Base-by-base conservation (phyloP, 169 alveolate genomes). In the Theileria orientalis region DNA sequence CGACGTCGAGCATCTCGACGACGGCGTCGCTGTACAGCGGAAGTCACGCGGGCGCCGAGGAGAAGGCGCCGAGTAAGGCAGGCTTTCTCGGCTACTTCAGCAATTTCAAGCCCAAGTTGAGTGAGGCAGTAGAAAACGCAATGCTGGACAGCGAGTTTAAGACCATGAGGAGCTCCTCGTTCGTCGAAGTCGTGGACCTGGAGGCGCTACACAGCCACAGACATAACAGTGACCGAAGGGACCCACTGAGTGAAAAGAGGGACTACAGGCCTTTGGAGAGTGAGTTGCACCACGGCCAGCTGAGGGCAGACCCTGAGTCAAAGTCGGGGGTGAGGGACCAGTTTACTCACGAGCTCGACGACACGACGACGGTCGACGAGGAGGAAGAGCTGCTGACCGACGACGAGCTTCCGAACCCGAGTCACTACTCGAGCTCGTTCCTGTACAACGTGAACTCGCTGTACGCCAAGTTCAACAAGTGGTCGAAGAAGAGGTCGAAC, bases 401-500 rank as follows among this genome's bases (percentile, higher is more conserved):
- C 37, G 52, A 33, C 33, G 14, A 29, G 5, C 47, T 11, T 25
- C 64, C 37, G 42, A 61, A 62, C 27, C 83, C 29, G 76, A 59
- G 46, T 29, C 19, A 21, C 21, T 59, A 59, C 44, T 35, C 69
- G 19, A 59, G 25, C 21, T 59, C 19, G 11, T 40, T 59, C 8
- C 25, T 59, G 44, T 59, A 59, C 7, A 59, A 40, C 21, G 37
- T 35, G n/a, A 59, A 35, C 25, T 40, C 44, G 16, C 9, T 59
- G 37, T 59, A 59, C 7, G 49, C 69, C 60, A 59, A 19, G 46
- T 59, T 59, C 25, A 46, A 70, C 41, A 30, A 62, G 44, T 72
- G 83, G 83, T 21, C 54, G 25, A 37, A 52, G 19, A 73, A 37
- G 47, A 60, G 29, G 66, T 46, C 57, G 1, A 73, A 71, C 29